Base-by-base conservation (phyloP, 352 stramenopile genomes). In the Phytophthora ramorum region DNA sequence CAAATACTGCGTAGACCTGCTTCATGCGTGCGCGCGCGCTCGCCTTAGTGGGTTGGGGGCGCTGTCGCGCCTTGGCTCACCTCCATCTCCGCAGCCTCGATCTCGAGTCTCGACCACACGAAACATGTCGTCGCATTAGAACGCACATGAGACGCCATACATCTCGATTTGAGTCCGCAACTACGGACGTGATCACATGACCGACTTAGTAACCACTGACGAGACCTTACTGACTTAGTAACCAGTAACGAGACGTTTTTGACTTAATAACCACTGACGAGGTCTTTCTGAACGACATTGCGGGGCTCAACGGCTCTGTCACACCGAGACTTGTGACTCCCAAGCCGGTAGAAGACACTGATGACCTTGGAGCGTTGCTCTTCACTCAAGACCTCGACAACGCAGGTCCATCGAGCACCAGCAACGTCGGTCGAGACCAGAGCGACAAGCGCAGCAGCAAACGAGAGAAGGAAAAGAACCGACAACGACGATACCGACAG, bases 401-500 rank as follows among this genome's bases (percentile, higher is more conserved):
- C 1, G 0, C 32, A 16, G 49, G 13, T 6, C 17, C 46, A 13
- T 55, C 55, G 13, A 55, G 17, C 22, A 24, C 19, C 6, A 50
- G 6, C 16, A 24, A 20, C 14, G 57, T 50, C 2, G 14, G 14
- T 37, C 30, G 4, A 2, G 16, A 14, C 37, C 34, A 53, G 17
- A n/a, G 26, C 37, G 38, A 52, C 20, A 26, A n/a, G 10, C 37
- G 14, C 7, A 14, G 16, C 0, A 28, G 24, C 20, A 58, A 46
- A 37, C 51, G 51, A 19, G 57, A 72, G n/a, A 53, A 40, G 37
- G 66, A 66, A 46, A 64, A 63, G 12, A 66, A 14, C 0, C 63
- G 63, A 52, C 69, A 70, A 16, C 46, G 47, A 20, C 26, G 44
- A 16, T 73, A 76, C 48, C 69, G 63, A 7, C 20, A 66, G 5